A percentile compares a stretch with the other conserved stretches of the same genome.
phyloP scores from a whole-genome alignment of 179 eudicot species.

The Vitellaria paradoxa region DNA sequence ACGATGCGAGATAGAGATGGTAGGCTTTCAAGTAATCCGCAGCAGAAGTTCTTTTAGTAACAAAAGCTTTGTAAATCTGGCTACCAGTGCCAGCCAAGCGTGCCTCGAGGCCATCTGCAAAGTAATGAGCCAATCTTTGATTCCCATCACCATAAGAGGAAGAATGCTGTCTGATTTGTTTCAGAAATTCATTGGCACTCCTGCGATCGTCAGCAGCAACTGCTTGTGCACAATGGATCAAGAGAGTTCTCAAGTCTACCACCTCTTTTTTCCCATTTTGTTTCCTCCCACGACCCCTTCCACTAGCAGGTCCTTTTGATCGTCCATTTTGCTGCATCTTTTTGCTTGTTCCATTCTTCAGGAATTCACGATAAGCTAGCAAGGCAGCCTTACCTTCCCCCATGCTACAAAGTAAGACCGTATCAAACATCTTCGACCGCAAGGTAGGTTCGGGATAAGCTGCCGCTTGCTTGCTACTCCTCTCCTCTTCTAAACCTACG shows the following conservation, averaged over 20 bases:
- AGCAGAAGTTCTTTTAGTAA: conserved; percentile 37
- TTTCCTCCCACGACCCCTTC: conserved; percentile 41
- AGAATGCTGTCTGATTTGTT: conserved; percentile 46
- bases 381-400: conserved; percentile 46
- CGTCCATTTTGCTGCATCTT: conserved; percentile 23
- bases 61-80: conserved; percentile 43
- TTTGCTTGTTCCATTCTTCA: conserved; percentile 46
- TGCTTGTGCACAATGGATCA: conserved; percentile 53
- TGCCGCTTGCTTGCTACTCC: conserved; percentile 64
- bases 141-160: conserved; percentile 53
- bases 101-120: conserved; percentile 64
- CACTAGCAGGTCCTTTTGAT: conserved; percentile 26
- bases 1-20: conserved; percentile 49
- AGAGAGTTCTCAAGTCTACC: conserved; percentile 48
- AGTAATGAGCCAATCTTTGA: conserved; percentile 58
- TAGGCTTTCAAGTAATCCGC: conserved; percentile 53
- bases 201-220: conserved; percentile 50
- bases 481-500: conserved; percentile 43
- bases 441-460: conserved; percentile 51
- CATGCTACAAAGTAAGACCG: conserved; percentile 51
- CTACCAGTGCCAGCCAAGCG: conserved; percentile 69
- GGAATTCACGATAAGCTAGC: conserved; percentile 46
- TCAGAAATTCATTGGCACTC: conserved; percentile 36
- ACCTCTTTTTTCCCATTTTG: conserved; percentile 38
- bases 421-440: conserved; percentile 70